Evolutionary conservation across 352 stramenopile species (phyloP).

Genomic region (Pythium insidiosum): DNA sequence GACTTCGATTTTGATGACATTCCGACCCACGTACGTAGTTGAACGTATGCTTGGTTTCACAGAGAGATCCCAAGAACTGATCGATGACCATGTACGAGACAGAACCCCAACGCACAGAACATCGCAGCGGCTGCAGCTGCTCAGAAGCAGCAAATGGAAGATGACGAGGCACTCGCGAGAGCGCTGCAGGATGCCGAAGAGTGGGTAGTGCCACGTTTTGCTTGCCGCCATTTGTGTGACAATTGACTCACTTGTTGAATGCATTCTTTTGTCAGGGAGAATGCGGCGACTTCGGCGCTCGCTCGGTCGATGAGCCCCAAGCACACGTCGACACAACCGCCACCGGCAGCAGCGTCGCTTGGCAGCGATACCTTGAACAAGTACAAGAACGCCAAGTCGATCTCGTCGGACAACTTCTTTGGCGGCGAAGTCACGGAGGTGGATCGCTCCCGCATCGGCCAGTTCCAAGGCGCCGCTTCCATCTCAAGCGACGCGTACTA

Average conservation of each 20-base stretch:
- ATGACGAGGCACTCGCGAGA: constrained; percentile 78
- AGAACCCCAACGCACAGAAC: constrained; percentile 60
- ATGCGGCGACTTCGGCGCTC: too few species aligned
- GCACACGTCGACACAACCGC: too few species aligned
- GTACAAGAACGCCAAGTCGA: constrained; percentile 90
- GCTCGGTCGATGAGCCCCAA: too few species aligned
- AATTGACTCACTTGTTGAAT: too few species aligned
- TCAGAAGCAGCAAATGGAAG: constrained; percentile 75
- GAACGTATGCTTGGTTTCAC: too few species aligned
- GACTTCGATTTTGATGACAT: constrained; percentile 90
- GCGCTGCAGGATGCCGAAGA: constrained; percentile 74
- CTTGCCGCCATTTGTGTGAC: background rate
- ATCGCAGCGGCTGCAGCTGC: constrained; percentile 12
- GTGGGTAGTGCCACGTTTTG: constrained; percentile 23
- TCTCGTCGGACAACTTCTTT: constrained; percentile 89
- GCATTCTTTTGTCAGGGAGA: too few species aligned
- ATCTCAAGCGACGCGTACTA: constrained; percentile 88
- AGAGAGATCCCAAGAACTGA: too few species aligned
- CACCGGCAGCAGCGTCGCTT: too few species aligned
- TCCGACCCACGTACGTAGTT: constrained; percentile 55
- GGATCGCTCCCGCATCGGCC: constrained; percentile 56
- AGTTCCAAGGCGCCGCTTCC: constrained; percentile 72
- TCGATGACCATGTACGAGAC: background rate
- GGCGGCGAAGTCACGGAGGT: constrained; percentile 45
- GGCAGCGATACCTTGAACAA: constrained; percentile 74